Conservation (phyloP, 1,284 basidiomycete genomes). For the Papiliotrema nemorosa region DNA sequence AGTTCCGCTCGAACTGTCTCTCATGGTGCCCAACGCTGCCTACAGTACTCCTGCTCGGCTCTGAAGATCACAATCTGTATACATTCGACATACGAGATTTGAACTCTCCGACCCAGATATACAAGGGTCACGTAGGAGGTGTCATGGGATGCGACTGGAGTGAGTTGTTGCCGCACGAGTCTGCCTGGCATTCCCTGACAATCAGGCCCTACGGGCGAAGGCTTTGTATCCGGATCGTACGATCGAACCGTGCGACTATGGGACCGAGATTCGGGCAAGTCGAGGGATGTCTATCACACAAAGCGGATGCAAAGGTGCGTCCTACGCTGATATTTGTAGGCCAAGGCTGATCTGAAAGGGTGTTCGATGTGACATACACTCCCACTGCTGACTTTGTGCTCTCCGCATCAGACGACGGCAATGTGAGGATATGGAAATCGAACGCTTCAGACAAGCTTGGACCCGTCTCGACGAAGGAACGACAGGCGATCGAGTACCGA, state of each 20-base stretch:
- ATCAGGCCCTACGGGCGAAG: slow-evolving; percentile 77
- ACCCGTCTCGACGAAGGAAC: slow-evolving; percentile 84
- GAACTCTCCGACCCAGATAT: slow-evolving; percentile 80
- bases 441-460: slow-evolving; percentile 90
- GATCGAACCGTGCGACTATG: slow-evolving; percentile 92
- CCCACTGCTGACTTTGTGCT: slow-evolving; percentile 90
- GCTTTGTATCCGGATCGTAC: slow-evolving; percentile 94
- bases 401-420: slow-evolving; percentile 94
- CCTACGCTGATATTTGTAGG: slow-evolving; percentile 16
- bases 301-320: slow-evolving; percentile 95
- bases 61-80: slow-evolving; percentile 97
- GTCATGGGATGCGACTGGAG: slow-evolving; percentile 92
- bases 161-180: slow-evolving; percentile 31
- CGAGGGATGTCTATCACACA: slow-evolving; percentile 91
- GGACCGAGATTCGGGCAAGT: slow-evolving; percentile 79
- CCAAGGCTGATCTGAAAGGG: slow-evolving; percentile 21
- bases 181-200: not conserved
- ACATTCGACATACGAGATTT: slow-evolving; percentile 95
- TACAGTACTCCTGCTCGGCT: slow-evolving; percentile 83
- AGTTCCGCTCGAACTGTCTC: slow-evolving; percentile 83
- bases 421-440: slow-evolving; percentile 95
- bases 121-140: slow-evolving; percentile 95
- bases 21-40: slow-evolving; percentile 96
- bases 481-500: slow-evolving; percentile 88
- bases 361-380: slow-evolving; percentile 64